These are phyloP conservation scores for Castanea crenata DNA, from an alignment of 306 rosid genomes.

Conservation along the genomic window DNA sequence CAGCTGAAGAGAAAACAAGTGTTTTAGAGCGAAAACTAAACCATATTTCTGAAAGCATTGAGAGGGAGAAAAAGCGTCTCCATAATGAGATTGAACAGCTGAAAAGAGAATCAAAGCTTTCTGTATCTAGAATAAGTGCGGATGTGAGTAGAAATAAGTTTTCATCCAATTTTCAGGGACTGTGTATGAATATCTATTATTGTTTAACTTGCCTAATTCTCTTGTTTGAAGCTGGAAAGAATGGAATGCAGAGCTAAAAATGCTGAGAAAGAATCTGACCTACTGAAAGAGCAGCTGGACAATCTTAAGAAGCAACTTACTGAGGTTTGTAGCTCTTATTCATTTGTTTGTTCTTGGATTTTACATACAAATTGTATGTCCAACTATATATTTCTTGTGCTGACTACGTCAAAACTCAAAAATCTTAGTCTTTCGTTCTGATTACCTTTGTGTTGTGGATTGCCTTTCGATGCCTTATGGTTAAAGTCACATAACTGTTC, in stretches of 20 bases:
- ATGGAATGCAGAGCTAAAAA: slow-evolving; percentile 72
- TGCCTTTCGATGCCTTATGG: slow-evolving; percentile 10
- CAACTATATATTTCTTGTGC: neutral
- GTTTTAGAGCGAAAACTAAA: slow-evolving; percentile 54
- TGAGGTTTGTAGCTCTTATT: slow-evolving; percentile 50
- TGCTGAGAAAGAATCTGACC: slow-evolving; percentile 73
- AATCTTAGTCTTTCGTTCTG: neutral
- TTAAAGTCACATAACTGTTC: slow-evolving; percentile 6
- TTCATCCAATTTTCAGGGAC: slow-evolving; percentile 8
- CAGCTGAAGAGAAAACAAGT: slow-evolving; percentile 61
- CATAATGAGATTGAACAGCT: slow-evolving; percentile 53
- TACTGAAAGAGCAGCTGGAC: slow-evolving; percentile 66
- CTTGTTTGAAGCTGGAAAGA: slow-evolving; percentile 61
- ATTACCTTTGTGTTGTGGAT: neutral
- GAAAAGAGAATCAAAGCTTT: slow-evolving; percentile 66
- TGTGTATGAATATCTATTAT: neutral
- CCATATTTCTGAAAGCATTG: slow-evolving; percentile 59
- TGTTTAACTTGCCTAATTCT: slow-evolving; percentile 24
- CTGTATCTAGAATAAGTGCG: slow-evolving; percentile 61
- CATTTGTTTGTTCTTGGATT: slow-evolving; percentile 16
- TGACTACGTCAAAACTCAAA: neutral
- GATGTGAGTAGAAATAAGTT: slow-evolving; percentile 51
- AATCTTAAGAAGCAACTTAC: slow-evolving; percentile 57
- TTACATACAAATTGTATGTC: neutral
- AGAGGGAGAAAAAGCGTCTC: slow-evolving; percentile 59